Evolutionary conservation across 805 yeast species (phyloP), one percentile per base, ranked within the genome.

Genomic region (Wickerhamiella domercqiae): DNA sequence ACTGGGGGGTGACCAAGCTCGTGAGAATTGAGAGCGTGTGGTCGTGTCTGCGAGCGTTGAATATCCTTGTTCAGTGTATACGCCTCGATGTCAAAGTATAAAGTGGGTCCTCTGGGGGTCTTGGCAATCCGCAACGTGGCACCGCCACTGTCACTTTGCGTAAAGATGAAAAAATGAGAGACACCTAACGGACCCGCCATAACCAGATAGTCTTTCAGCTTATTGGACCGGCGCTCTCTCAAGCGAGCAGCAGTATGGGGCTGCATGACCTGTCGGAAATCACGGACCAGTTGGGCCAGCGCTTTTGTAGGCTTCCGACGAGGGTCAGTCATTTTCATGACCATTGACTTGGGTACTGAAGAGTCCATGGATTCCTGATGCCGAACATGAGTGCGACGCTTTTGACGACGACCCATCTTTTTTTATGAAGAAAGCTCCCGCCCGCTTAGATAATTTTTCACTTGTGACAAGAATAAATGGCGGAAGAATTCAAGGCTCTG

Each of bases 181-280:
- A 90, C 94, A 20, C 94, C 94, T 32, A 90, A 64, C 11, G 97
- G 97, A 4, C 97, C 97, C 28, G 95, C 81, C 95, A 90, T 86
- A n/a, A 83, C 94, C n/a, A 86, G 71, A 50, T 79, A 90, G 60
- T 87, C 98, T 56, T 79, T 82, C 47, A 90, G 65, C 53, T 75
- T 80, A 59, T 90, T 90, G 29, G 81, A 66, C 54, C 81, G 82
- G 36, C 97, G 67, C 60, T 90, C 98, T 46, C 76, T 69, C 41
- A 90, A 67, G 47, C 74, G 79, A 50, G 83, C 74, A 9, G 97
- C 96, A 2, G 98, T 90, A 52, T 87, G 93, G 11, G 98, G 98
- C 55, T 83, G 90, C 95, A 90, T 84, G 46, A 84, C 72, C 43
- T 71, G 70, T 54, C 98, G 71, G 57, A 86, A 74, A 57, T 90